Percentiles rank a stretch among this genome's conserved stretches.
Evolutionary conservation across 805 yeast species (phyloP).

Genomic region (Starmera dryadoides): DNA sequence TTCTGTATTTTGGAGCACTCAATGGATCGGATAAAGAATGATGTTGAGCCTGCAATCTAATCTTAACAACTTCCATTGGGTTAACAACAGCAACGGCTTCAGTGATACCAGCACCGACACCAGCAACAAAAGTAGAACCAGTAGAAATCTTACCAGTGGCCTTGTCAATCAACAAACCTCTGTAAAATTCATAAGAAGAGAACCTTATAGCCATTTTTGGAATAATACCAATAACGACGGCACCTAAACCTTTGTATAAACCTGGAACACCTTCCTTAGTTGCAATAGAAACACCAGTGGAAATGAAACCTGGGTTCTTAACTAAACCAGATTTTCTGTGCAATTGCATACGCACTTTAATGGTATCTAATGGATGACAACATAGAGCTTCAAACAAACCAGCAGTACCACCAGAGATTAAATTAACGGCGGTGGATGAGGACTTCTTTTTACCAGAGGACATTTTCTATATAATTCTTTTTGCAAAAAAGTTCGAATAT

Average conservation of each 20-base stretch:
- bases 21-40: constrained; percentile 80
- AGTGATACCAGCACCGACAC: constrained; percentile 95
- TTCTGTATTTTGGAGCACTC: constrained; percentile 77
- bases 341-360: constrained; percentile 95
- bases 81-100: constrained; percentile 93
- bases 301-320: constrained; percentile 80
- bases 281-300: constrained; percentile 74
- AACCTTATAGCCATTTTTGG: constrained; percentile 98
- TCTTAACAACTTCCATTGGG: constrained; percentile 97
- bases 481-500: no score
- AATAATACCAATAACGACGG: constrained; percentile 93
- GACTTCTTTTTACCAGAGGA: constrained; percentile 25
- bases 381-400: constrained; percentile 96
- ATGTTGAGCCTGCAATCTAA: constrained; percentile 92
- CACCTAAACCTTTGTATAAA: constrained; percentile 92
- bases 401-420: constrained; percentile 93
- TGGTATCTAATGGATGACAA: constrained; percentile 97
- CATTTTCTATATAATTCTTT: constrained; percentile 2
- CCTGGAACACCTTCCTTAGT: constrained; percentile 78
- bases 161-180: constrained; percentile 53
- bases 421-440: constrained; percentile 48
- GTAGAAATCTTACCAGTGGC: constrained; percentile 64
- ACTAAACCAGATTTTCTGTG: constrained; percentile 57
- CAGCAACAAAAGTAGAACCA: constrained; percentile 75
- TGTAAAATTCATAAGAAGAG: constrained; percentile 87